Conservation (phyloP, 495 filamentous ascomycete genomes). For the Penicillium turbatum region DNA sequence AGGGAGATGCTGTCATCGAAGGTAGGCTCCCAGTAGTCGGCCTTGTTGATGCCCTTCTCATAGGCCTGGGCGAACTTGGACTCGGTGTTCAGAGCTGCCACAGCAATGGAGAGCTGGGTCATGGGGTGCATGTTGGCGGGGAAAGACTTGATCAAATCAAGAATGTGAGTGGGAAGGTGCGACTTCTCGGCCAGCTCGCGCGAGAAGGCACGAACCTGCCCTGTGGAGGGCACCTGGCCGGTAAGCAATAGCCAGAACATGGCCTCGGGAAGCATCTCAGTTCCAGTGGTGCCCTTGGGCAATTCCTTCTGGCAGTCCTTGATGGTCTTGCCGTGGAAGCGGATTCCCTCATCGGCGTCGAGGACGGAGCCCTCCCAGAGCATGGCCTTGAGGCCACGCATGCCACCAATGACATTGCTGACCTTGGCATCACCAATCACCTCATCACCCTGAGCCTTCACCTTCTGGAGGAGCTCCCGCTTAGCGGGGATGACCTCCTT, state of each 20-base stretch:
- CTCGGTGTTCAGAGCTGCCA: conserved; percentile 88
- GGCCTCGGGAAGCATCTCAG: conserved; percentile 98
- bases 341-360: conserved; percentile 93
- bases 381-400: conserved; percentile 97
- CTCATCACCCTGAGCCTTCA: conserved; percentile 80
- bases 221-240: conserved; percentile 78
- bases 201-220: conserved; percentile 76
- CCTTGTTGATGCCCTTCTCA: conserved; percentile 83
- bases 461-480: conserved; percentile 83
- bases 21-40: conserved; percentile 97
- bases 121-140: conserved; percentile 89
- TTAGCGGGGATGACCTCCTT: conserved; percentile 83
- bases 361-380: conserved; percentile 98
- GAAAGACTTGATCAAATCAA: conserved; percentile 85
- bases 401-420: conserved; percentile 90
- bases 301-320: conserved; percentile 94
- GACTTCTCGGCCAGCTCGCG: conserved; percentile 84
- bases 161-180: conserved; percentile 75
- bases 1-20: conserved; percentile 94
- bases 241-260: conserved; percentile 99
- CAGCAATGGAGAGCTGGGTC: conserved; percentile 94
- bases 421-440: conserved; percentile 88
- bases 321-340: conserved; percentile 96
- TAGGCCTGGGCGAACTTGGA: conserved; percentile 91
- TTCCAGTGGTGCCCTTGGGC: conserved; percentile 86